Percentiles rank a stretch among this genome's conserved stretches.
Evolutionary conservation across 2,329 filamentous ascomycete species (phyloP).

Genomic region (Calonectria pseudoturangicola): DNA sequence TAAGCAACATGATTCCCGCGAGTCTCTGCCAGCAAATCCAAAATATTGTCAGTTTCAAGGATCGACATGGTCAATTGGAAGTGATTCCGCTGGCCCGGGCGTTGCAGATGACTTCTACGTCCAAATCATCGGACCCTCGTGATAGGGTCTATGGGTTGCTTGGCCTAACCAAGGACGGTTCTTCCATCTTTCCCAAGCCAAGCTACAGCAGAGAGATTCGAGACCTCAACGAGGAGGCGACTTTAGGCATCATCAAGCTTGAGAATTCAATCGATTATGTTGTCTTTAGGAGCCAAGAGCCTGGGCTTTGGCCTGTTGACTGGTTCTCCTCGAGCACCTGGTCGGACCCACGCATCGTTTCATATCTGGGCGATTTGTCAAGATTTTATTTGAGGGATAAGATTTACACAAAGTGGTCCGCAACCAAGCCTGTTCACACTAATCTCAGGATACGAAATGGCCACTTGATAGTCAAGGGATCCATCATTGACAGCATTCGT

Average conservation of each 20-base stretch:
- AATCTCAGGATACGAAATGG: not conserved
- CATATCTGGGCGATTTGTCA: not conserved
- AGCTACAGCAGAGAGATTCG: not conserved
- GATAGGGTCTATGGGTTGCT: slow-evolving; percentile 8
- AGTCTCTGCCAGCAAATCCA: not conserved
- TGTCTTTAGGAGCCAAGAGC: not conserved
- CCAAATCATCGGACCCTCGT: not conserved
- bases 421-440: not conserved
- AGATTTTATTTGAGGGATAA: not conserved
- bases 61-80: not conserved
- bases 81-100: not conserved
- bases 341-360: not conserved
- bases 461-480: not conserved
- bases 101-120: not conserved
- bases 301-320: not conserved
- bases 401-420: not conserved
- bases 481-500: slow-evolving; percentile 4
- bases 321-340: not conserved
- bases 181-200: slow-evolving; percentile 2
- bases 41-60: slow-evolving; percentile 1
- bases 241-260: slow-evolving; percentile 1
- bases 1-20: not conserved
- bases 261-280: not conserved
- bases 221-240: slow-evolving; percentile 12
- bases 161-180: not conserved